Evolutionary conservation across 495 filamentous ascomycete genomes (phyloP).

Genomic region (Astrothelium subdiscretum): DNA sequence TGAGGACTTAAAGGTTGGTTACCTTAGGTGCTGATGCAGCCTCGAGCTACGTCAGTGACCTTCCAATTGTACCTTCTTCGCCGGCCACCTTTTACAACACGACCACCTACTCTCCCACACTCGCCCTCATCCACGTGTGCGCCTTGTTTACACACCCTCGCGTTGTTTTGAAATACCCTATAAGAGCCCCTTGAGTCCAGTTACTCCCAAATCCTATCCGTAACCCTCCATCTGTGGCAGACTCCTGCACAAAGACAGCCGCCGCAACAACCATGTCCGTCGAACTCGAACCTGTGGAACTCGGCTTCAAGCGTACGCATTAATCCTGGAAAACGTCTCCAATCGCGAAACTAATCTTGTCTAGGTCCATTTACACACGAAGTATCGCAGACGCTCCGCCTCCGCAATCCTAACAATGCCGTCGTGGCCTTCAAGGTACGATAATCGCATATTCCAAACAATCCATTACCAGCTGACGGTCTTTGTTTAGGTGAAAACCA

Average conservation of each 20-base stretch:
- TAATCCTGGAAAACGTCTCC: conserved; percentile 5
- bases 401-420: conserved; percentile 65
- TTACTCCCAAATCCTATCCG: not conserved
- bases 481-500: conserved; percentile 79
- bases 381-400: conserved; percentile 69
- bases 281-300: conserved; percentile 80
- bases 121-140: not conserved
- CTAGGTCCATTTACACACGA: conserved; percentile 87
- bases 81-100: not conserved
- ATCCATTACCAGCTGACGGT: not conserved
- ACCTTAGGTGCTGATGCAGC: too few species aligned
- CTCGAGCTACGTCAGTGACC: too few species aligned
- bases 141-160: not conserved
- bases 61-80: too few species aligned
- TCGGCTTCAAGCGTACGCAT: conserved; percentile 79
- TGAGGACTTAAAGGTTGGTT: too few species aligned
- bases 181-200: not conserved
- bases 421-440: conserved; percentile 92
- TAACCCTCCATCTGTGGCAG: not conserved
- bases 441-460: not conserved
- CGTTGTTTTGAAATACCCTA: not conserved
- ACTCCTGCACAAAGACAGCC: not conserved
- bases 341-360: conserved; percentile 5
- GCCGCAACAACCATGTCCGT: conserved; percentile 59
- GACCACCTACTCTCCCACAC: not conserved